These are phyloP conservation scores for Pneumocystis wakefieldiae DNA, from an alignment of 1,139 yeast species.

Conservation along the genomic window DNA sequence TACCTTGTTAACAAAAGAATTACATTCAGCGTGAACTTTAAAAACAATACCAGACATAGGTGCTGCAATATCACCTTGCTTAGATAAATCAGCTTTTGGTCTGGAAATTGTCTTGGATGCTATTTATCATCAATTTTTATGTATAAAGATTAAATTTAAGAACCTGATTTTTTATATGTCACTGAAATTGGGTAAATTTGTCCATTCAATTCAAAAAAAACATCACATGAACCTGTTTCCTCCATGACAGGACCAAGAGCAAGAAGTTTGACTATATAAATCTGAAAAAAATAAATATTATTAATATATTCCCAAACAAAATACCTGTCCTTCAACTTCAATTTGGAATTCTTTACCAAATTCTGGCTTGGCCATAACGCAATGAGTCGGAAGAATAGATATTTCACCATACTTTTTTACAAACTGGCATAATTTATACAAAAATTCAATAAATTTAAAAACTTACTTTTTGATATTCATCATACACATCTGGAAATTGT, in stretches of 20 bases:
- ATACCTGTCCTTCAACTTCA: conserved; percentile 68
- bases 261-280: conserved; percentile 73
- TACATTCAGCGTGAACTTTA: conserved; percentile 80
- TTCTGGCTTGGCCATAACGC: conserved; percentile 72
- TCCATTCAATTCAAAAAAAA: conserved; percentile 94
- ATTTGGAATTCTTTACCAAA: conserved; percentile 80
- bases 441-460: too few relatives aligned
- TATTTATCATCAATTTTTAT: not conserved
- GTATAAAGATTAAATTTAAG: not conserved
- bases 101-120: conserved; percentile 73
- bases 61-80: conserved; percentile 89
- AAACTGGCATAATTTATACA: conserved; percentile 27
- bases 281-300: conserved; percentile 30
- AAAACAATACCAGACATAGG: conserved; percentile 99
- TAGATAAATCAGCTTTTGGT: conserved; percentile 75
- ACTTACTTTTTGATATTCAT: conserved; percentile 40
- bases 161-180: conserved; percentile 58
- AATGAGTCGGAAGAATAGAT: conserved; percentile 82
- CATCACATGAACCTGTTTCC: conserved; percentile 86
- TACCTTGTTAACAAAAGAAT: conserved; percentile 76
- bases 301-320: too few relatives aligned
- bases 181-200: conserved; percentile 92
- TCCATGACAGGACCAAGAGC: conserved; percentile 82
- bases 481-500: conserved; percentile 96
- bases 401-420: conserved; percentile 77